Base-by-base conservation (phyloP, 805 yeast species). In the Kodamaea kaohsiungensis region DNA sequence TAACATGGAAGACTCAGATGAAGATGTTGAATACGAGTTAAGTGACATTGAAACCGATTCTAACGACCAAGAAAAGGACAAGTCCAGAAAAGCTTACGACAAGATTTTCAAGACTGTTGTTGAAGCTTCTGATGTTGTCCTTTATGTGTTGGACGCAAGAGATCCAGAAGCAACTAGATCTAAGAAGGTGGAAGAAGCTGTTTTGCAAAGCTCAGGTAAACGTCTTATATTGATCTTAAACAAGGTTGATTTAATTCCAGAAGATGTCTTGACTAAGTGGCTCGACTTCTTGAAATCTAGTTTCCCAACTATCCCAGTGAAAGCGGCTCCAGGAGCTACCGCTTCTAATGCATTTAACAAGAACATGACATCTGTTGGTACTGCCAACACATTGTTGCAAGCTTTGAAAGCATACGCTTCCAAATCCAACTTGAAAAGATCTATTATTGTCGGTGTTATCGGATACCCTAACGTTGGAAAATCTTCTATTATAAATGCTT, bases 391-490 rank as follows among this genome's bases (percentile, higher is more conserved):
- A 19, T 78, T 95, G 61, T 72, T 95, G 60, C 88, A 86, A 58
- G 85, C 96, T 10, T 82, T 93, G 63, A 93, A 93, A 73, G 80
- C 91, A 48, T 95, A 87, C 68, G 92, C 98, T 17, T 80, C 82
- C 59, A 88, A 88, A 70, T 82, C 91, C 18, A 89, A 91, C 66
- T 79, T 92, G 64, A 92, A 92, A 67, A 85, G 98, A 69, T 85
- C 96, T 12, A 87, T 92, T 54, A 82, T 90, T 46, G 98, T 91
- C 46, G 98, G 99, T 69, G 96, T 93, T 43, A 89, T 93, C 61
- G 99, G 99, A 15, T 93, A 91, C 74, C 99, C 99, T 49, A 93
- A 93, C 69, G 98, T 93, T 51, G 98, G 98, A 65, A 92, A 92
- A 70, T 91, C 97, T 2, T 90, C 97, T 16, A 88, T 95, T 54